A percentile compares a stretch with the other conserved stretches of the same genome.
Conservation (phyloP, 352 stramenopile species). For the Pythium oligandrum region DNA sequence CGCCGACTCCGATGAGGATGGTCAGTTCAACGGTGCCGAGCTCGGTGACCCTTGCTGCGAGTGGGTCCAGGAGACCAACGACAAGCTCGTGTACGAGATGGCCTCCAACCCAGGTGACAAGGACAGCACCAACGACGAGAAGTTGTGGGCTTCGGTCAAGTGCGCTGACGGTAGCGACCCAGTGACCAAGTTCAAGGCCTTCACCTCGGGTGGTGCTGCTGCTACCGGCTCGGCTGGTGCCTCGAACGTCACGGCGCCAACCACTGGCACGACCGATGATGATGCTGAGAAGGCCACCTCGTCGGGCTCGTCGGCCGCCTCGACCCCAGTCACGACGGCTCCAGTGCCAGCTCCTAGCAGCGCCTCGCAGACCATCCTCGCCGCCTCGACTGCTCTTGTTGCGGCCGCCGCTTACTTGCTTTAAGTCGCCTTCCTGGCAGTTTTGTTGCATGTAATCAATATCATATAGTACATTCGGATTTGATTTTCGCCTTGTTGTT, state of each 20-base stretch:
- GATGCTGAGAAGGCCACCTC: too few relatives aligned
- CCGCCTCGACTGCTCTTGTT: too few relatives aligned
- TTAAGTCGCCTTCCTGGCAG: too few relatives aligned
- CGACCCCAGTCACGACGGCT: too few relatives aligned
- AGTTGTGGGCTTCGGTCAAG: slow-evolving; percentile 19
- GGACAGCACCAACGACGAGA: slow-evolving; percentile 20
- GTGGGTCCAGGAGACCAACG: slow-evolving; percentile 21
- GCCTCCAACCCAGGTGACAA: slow-evolving; percentile 21
- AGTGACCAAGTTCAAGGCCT: slow-evolving; percentile 21
- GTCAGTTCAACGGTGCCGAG: slow-evolving; percentile 51
- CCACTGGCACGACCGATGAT: too few relatives aligned
- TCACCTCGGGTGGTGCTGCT: slow-evolving; percentile 4
- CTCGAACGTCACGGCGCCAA: too few relatives aligned
- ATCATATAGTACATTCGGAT: too few relatives aligned
- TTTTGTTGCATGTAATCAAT: too few relatives aligned
- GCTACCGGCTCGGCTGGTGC: not conserved
- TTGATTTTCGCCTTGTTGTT: too few relatives aligned
- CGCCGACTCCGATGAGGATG: slow-evolving; percentile 20
- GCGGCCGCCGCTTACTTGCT: too few relatives aligned
- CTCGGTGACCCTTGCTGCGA: slow-evolving; percentile 56
- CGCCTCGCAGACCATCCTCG: too few relatives aligned
- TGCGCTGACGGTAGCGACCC: slow-evolving; percentile 17
- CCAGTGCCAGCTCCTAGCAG: too few relatives aligned
- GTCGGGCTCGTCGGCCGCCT: not conserved
- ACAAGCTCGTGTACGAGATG: slow-evolving; percentile 22